Conservation (phyloP, 202 grass and related monocot genomes). For the Zoysia matrella region DNA sequence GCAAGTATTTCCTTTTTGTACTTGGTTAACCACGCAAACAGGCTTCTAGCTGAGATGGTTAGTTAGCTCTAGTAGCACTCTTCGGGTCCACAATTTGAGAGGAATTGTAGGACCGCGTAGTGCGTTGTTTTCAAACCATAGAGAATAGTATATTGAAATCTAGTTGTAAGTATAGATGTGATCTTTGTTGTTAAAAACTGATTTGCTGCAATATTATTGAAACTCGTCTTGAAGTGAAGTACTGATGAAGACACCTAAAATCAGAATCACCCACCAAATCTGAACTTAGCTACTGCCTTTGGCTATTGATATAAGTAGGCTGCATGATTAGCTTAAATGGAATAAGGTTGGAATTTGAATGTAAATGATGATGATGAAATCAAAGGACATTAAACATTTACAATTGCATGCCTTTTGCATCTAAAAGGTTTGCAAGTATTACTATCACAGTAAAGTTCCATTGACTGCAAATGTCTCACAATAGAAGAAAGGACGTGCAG, state of each 20-base stretch:
- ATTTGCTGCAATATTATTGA: not conserved
- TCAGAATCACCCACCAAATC: not conserved
- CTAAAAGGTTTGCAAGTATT: not conserved
- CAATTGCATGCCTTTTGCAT: not conserved
- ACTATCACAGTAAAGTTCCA: not conserved
- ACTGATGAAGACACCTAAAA: not conserved
- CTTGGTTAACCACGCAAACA: too few relatives aligned
- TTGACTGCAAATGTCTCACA: not conserved
- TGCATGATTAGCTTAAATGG: not conserved
- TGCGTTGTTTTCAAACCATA: too few relatives aligned
- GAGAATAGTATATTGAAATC: too few relatives aligned
- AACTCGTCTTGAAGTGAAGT: not conserved
- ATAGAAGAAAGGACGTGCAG: not conserved
- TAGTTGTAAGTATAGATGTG: too few relatives aligned
- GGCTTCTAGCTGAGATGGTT: too few relatives aligned
- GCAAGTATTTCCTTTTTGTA: not conserved
- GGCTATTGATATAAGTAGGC: not conserved
- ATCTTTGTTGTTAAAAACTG: too few relatives aligned
- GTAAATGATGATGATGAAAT: not conserved
- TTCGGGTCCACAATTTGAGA: too few relatives aligned
- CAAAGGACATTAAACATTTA: not conserved
- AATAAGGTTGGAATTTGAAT: not conserved
- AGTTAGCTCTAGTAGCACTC: too few relatives aligned
- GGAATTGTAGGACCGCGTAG: too few relatives aligned
- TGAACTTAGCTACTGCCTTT: not conserved